A percentile compares a stretch with the other conserved stretches of the same genome.
Conservation (phyloP, 1,284 basidiomycete genomes). For the Marasmius fiardii region DNA sequence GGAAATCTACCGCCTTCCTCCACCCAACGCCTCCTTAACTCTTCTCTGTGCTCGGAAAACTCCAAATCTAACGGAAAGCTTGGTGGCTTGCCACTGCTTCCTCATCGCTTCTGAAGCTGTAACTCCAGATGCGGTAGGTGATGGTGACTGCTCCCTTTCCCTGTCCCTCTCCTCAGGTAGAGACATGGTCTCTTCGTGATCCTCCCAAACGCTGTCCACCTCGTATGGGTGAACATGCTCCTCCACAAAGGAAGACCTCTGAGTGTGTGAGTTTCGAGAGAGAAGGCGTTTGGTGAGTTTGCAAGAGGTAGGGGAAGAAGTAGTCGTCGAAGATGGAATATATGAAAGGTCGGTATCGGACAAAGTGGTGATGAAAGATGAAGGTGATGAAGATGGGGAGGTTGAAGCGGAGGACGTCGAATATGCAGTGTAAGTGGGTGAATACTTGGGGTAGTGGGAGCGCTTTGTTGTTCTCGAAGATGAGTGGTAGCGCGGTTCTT, state of each 20-base stretch:
- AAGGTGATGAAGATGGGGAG: conserved; percentile 14
- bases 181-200: conserved; percentile 10
- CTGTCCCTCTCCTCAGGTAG: conserved; percentile 28
- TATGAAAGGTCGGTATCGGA: background rate
- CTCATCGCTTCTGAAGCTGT: conserved; percentile 56
- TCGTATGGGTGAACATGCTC: conserved; percentile 8
- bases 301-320: background rate
- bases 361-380: conserved; percentile 13
- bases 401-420: conserved; percentile 12
- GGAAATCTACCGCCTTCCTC: background rate
- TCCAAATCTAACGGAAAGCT: conserved; percentile 49
- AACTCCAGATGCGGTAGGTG: conserved; percentile 22
- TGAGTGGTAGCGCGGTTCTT: conserved; percentile 14
- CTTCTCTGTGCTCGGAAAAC: conserved; percentile 55
- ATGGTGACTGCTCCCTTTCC: conserved; percentile 11
- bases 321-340: background rate
- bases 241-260: background rate
- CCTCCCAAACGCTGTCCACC: background rate
- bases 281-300: conserved; percentile 23
- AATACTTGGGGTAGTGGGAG: conserved; percentile 12
- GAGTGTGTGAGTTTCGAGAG: conserved; percentile 16
- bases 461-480: conserved; percentile 3
- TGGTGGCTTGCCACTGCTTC: conserved; percentile 57
- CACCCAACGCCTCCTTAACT: conserved; percentile 26
- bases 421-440: conserved; percentile 2